Evolutionary conservation across 2,329 filamentous ascomycete genomes (phyloP).

Genomic region (Alternaria viburni): DNA sequence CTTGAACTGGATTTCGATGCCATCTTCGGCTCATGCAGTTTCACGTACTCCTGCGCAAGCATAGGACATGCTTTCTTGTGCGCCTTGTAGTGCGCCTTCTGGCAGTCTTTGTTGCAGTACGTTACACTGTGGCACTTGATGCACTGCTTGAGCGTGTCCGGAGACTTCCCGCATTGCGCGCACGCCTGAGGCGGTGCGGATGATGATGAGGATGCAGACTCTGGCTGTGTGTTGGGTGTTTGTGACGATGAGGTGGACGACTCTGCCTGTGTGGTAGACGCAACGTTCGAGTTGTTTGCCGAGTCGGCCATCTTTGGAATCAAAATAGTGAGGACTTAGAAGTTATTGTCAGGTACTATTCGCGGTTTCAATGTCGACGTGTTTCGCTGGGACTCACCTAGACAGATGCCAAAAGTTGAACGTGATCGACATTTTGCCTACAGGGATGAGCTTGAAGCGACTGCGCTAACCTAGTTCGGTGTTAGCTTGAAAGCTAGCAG

Average conservation of each 20-base stretch:
- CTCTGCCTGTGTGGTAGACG: background rate
- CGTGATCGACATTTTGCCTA: conserved; percentile 9
- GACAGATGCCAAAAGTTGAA: conserved; percentile 3
- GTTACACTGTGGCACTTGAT: conserved; percentile 47
- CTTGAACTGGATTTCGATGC: conserved; percentile 32
- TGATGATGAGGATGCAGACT: conserved; percentile 12
- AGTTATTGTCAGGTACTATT: no score
- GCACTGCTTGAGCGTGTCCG: conserved; percentile 44
- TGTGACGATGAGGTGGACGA: background rate
- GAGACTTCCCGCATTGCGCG: conserved; percentile 30
- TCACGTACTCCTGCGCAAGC: conserved; percentile 48
- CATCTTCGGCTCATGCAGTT: conserved; percentile 49
- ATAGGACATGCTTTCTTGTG: conserved; percentile 51
- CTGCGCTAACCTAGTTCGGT: background rate
- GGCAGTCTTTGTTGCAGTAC: conserved; percentile 52
- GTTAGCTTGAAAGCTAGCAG: background rate
- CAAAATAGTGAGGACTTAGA: no score
- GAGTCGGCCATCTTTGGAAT: background rate
- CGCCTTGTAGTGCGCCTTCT: conserved; percentile 48
- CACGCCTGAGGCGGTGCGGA: conserved; percentile 23
- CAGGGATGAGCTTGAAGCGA: conserved; percentile 5
- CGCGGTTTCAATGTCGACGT: background rate
- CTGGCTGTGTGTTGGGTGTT: background rate
- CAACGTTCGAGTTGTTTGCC: background rate
- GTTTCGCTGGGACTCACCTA: background rate